phyloP scores from a whole-genome alignment of 2,329 filamentous ascomycete genomes.

The Aphanoascus verrucosus region DNA sequence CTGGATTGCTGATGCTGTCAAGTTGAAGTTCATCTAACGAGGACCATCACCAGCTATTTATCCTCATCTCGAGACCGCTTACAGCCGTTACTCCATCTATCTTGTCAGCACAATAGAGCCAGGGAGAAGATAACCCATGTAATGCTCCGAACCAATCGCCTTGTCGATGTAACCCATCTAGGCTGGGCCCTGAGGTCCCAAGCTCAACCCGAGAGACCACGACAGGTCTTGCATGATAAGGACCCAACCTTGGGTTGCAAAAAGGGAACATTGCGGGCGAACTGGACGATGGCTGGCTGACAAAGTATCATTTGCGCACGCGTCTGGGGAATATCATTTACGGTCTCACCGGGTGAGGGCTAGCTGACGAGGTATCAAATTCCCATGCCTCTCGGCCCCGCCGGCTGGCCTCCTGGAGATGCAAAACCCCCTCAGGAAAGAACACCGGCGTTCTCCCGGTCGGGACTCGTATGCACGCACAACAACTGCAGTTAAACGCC shows the following conservation, averaged over 20 bases:
- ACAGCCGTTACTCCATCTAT: background rate
- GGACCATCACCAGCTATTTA: background rate
- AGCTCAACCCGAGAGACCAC: background rate
- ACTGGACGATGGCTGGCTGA: background rate
- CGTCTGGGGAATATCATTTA: background rate
- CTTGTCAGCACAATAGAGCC: background rate
- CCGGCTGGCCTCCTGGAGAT: slow-evolving; percentile 1
- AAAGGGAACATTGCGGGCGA: background rate
- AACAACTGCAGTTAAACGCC: too few relatives aligned
- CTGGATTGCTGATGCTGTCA: background rate
- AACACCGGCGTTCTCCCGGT: background rate
- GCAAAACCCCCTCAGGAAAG: background rate
- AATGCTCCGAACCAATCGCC: background rate
- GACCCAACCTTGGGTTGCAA: background rate
- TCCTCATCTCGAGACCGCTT: background rate
- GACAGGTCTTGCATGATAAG: background rate
- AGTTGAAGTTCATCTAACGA: background rate
- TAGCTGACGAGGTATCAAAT: background rate
- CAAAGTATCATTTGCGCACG: too few relatives aligned
- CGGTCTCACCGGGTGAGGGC: background rate
- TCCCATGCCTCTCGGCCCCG: background rate
- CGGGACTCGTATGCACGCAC: too few relatives aligned
- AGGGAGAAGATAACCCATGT: background rate
- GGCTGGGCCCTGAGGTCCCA: background rate
- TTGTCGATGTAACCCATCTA: slow-evolving; percentile 11